phyloP scores from a whole-genome alignment of 768 basidiomycete species.

The Pholiota microspora region DNA sequence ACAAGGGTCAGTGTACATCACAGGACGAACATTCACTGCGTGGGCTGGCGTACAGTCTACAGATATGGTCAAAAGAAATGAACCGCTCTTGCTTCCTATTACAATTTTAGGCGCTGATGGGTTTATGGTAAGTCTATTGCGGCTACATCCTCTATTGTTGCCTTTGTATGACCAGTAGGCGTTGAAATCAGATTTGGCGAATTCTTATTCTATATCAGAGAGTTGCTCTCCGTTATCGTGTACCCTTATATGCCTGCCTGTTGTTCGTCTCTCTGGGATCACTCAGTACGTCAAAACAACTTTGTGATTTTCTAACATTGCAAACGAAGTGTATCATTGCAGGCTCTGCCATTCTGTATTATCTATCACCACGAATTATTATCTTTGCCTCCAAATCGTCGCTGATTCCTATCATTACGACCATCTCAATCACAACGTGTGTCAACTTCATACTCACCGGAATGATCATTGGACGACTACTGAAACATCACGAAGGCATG shows the following conservation, averaged over 20 bases:
- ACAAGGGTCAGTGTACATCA: neutral
- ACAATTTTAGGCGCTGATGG: constrained; percentile 2
- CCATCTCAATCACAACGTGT: neutral
- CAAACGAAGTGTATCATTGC: neutral
- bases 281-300: neutral
- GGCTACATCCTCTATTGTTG: neutral
- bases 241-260: neutral
- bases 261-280: neutral
- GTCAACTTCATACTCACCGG: neutral
- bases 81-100: neutral
- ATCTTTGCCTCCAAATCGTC: neutral
- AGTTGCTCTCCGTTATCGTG: neutral
- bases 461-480: neutral
- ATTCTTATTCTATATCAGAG: neutral
- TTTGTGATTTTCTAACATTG: no score
- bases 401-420: neutral
- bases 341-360: constrained; percentile 2
- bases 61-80: neutral
- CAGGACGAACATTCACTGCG: neutral
- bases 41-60: neutral
- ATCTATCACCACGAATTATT: neutral
- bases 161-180: neutral
- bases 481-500: neutral
- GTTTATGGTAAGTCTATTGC: neutral
- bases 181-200: neutral